Conservation (phyloP, 2,329 filamentous ascomycete genomes). For the Penicillium rolfsii region DNA sequence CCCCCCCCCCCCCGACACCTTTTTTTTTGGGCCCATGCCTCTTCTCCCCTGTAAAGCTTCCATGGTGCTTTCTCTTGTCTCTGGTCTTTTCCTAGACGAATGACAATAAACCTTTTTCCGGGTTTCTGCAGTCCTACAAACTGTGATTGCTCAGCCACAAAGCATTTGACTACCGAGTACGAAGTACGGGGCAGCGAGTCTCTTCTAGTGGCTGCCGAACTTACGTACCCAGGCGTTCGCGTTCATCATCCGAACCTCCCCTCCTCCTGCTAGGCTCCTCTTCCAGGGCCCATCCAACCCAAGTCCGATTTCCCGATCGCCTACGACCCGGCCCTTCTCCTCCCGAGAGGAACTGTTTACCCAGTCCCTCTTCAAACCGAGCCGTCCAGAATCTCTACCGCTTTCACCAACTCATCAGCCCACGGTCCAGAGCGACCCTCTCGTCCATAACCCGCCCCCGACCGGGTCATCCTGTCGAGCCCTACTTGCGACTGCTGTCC, state of each 20-base stretch:
- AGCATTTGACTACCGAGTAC: not conserved
- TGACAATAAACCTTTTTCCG: not conserved
- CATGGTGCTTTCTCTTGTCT: conserved; percentile 8
- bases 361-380: not conserved
- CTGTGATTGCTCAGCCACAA: not conserved
- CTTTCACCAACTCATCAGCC: not conserved
- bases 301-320: conserved; percentile 4
- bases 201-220: conserved; percentile 9
- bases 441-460: not conserved
- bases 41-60: conserved; percentile 10
- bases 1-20: conserved; percentile 4
- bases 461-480: not conserved
- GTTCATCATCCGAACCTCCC: conserved; percentile 13
- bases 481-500: not conserved
- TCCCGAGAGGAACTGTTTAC: not conserved
- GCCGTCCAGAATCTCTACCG: not conserved
- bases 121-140: not conserved
- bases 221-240: conserved; percentile 19
- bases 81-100: not conserved
- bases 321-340: not conserved
- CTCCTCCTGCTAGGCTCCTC: not conserved
- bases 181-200: not conserved
- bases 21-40: conserved; percentile 13
- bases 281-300: conserved; percentile 1
- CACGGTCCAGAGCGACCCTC: not conserved